These are phyloP conservation scores for Phyllostachys edulis DNA, from an alignment of 176 grass and related monocot genomes.

Conservation along the genomic window DNA sequence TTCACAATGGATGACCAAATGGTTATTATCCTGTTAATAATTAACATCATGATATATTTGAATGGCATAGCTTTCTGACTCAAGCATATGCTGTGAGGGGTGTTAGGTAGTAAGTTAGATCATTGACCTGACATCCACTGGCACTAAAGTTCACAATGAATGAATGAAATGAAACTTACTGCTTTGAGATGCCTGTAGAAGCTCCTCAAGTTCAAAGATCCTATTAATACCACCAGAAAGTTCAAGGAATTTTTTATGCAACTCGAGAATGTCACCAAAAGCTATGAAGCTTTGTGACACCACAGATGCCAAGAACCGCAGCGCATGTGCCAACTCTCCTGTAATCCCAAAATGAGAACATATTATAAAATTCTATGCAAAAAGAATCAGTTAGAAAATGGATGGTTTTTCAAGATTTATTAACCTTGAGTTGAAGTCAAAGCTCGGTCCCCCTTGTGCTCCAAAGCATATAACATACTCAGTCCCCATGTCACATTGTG, in stretches of 20 bases:
- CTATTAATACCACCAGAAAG: constrained; percentile 96
- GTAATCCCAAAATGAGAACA: constrained; percentile 26
- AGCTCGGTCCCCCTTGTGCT: constrained; percentile 89
- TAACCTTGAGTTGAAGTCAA: constrained; percentile 84
- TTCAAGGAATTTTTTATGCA: constrained; percentile 89
- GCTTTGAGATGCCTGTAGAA: constrained; percentile 82
- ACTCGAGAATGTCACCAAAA: constrained; percentile 95
- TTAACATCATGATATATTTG: not conserved
- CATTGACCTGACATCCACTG: not conserved
- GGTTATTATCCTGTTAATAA: not conserved
- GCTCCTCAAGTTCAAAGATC: constrained; percentile 94
- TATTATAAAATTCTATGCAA: constrained; percentile 3
- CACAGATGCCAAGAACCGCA: constrained; percentile 92
- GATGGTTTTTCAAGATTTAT: not conserved
- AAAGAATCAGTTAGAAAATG: constrained; percentile 15
- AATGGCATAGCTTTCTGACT: not conserved
- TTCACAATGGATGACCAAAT: not conserved
- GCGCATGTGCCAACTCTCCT: constrained; percentile 93
- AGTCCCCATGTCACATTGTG: constrained; percentile 96
- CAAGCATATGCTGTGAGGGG: not conserved
- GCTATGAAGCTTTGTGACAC: constrained; percentile 98
- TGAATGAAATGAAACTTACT: constrained; percentile 44
- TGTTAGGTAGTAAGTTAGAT: not conserved
- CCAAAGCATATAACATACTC: constrained; percentile 95
- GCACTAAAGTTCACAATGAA: not conserved